Conservation (phyloP, 2,329 filamentous ascomycete species). For the Fusarium ambrosium region DNA sequence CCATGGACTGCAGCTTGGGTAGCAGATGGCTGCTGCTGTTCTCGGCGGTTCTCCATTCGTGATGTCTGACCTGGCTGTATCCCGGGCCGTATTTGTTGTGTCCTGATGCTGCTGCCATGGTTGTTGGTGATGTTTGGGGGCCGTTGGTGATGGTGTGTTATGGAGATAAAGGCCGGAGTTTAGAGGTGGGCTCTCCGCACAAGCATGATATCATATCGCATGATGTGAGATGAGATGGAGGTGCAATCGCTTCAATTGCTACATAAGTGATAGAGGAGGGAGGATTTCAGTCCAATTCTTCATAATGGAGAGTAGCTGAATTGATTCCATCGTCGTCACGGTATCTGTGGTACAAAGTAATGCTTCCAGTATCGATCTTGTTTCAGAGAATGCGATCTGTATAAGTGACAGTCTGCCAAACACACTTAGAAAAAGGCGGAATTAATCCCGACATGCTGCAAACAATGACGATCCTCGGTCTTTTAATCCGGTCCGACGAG, state of each 20-base stretch:
- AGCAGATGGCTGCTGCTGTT: conserved; percentile 60
- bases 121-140: background rate
- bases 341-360: background rate
- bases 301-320: too few relatives aligned
- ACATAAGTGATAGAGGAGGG: background rate
- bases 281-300: background rate
- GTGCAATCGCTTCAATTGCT: background rate
- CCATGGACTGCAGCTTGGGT: conserved; percentile 51
- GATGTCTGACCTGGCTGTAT: conserved; percentile 48
- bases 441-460: background rate
- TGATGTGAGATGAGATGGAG: background rate
- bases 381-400: background rate
- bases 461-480: conserved; percentile 4
- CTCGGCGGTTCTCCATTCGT: conserved; percentile 58
- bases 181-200: background rate
- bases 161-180: conserved; percentile 19
- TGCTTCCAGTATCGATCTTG: background rate
- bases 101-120: conserved; percentile 36
- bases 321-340: background rate
- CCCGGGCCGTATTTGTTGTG: conserved; percentile 48
- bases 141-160: background rate
- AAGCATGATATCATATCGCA: background rate
- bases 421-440: background rate
- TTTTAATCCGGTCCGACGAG: background rate
- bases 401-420: background rate